Conservation (phyloP, 2,329 filamentous ascomycete genomes). For the Venturiaceae sp. region DNA sequence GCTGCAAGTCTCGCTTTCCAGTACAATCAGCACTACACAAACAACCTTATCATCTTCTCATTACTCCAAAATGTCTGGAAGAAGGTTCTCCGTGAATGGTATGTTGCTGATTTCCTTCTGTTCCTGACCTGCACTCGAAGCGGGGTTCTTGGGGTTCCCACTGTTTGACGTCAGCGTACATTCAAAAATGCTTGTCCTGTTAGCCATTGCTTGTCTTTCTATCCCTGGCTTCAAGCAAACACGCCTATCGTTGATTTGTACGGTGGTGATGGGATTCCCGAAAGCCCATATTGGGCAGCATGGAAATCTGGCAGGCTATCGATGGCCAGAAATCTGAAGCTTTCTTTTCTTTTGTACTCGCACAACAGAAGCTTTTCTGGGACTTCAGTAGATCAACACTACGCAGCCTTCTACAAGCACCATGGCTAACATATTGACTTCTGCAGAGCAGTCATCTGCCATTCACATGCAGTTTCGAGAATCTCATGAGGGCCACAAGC, state of each 20-base stretch:
- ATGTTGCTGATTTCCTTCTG: background rate
- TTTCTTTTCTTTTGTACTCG: too few relatives aligned
- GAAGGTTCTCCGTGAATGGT: conserved; percentile 3
- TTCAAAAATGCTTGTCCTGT: background rate
- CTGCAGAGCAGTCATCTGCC: conserved; percentile 64
- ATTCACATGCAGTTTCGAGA: conserved; percentile 83
- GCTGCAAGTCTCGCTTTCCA: background rate
- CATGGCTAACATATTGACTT: background rate
- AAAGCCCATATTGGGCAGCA: too few relatives aligned
- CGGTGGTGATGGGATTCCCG: too few relatives aligned
- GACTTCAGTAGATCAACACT: too few relatives aligned
- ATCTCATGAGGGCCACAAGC: conserved; percentile 82
- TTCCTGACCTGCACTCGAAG: background rate
- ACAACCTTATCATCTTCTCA: background rate
- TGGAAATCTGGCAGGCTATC: too few relatives aligned
- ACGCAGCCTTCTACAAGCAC: background rate
- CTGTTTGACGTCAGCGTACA: background rate
- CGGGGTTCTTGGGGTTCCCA: background rate
- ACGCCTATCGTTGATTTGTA: too few relatives aligned
- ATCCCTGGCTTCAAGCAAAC: background rate
- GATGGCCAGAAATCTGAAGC: too few relatives aligned
- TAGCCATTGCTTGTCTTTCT: background rate
- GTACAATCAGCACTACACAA: background rate
- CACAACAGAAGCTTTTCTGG: too few relatives aligned
- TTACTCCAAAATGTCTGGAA: background rate